Base-by-base conservation (phyloP, 257 asterid species). In the Catharanthus roseus region DNA sequence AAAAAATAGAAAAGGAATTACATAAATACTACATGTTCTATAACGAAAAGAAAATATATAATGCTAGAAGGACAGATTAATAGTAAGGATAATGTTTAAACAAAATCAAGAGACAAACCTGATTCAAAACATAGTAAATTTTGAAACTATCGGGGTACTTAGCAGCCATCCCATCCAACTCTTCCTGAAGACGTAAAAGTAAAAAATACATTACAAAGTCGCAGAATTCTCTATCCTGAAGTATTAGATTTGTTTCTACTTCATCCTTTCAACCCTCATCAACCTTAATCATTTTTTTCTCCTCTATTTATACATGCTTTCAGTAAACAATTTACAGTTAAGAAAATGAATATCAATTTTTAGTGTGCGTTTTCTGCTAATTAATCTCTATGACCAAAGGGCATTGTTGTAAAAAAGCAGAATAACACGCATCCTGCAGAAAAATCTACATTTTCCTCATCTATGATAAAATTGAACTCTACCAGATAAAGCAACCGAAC, bases 41-140 rank as follows among this genome's bases (percentile, higher is more conserved):
- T 5, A 38, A n/a, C 34, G 10, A 10, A 38, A n/a, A 53, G 10
- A 10, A 15, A 28, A 6, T 4, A 47, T 7, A 54, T 50, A 41
- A 21, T 28, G 13, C 7, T 5, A 21, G 51, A 62, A 31, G n/a
- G 34, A 51, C 1, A 58, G 31, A 9, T 31, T 21, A 18, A 4
- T 26, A 28, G n/a, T n/a, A 34, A 36, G 67, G 16, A 2, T 19
- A 19, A 19, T 6, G 47, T 34, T 62, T n/a, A n/a, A 19, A 34
- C 26, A 54, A 57, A 39, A 56, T 33, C 10, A 3, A 12, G 10
- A 58, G 9, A 76, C 85, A 72, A 71, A 77, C 96, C 95, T 90
- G 91, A 79, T 92, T 92, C 51, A 92, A 92, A 18, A 92, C 98
- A 42, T 87, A 90, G 84, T 84, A 87, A 74, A 90, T 69, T 76